Conservation (phyloP, 2,329 filamentous ascomycete genomes). For the Cryoendolithus antarcticus region DNA sequence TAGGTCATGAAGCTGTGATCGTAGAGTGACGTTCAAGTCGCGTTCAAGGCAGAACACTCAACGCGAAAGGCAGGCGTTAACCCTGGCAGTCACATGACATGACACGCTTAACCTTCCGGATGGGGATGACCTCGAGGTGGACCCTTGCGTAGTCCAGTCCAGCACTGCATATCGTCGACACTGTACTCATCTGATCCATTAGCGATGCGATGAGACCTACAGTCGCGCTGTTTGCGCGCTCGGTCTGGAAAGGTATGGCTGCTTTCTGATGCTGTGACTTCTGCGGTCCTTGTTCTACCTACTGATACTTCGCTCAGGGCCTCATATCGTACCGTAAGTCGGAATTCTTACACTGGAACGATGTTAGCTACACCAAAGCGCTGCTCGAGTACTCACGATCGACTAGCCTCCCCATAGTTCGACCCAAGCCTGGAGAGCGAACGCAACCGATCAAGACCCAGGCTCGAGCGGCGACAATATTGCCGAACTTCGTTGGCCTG, state of each 20-base stretch:
- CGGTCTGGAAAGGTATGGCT: constrained; percentile 71
- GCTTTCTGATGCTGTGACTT: too few species aligned
- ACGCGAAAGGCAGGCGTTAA: too few species aligned
- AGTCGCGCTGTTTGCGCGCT: constrained; percentile 43
- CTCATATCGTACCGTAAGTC: constrained; percentile 58
- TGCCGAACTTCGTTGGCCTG: constrained; percentile 83
- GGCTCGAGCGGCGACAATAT: constrained; percentile 75
- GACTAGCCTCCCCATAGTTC: constrained; percentile 50
- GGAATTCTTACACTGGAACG: constrained; percentile 4
- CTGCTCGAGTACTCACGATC: not conserved
- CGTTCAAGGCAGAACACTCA: too few species aligned
- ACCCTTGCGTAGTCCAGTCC: too few species aligned
- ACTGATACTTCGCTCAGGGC: constrained; percentile 35
- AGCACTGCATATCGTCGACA: too few species aligned
- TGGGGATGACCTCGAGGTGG: too few species aligned
- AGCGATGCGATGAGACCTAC: constrained; percentile 18
- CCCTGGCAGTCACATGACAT: too few species aligned
- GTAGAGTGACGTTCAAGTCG: too few species aligned
- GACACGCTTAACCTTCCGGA: too few species aligned
- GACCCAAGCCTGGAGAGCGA: constrained; percentile 47
- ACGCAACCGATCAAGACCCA: constrained; percentile 70
- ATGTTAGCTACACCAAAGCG: not conserved
- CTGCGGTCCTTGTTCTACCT: not conserved
- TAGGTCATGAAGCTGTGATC: too few species aligned
- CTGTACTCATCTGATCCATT: too few species aligned